A percentile compares a stretch with the other conserved stretches of the same genome.
phyloP scores from a whole-genome alignment of 768 basidiomycete species.

The Lactarius indigo region DNA sequence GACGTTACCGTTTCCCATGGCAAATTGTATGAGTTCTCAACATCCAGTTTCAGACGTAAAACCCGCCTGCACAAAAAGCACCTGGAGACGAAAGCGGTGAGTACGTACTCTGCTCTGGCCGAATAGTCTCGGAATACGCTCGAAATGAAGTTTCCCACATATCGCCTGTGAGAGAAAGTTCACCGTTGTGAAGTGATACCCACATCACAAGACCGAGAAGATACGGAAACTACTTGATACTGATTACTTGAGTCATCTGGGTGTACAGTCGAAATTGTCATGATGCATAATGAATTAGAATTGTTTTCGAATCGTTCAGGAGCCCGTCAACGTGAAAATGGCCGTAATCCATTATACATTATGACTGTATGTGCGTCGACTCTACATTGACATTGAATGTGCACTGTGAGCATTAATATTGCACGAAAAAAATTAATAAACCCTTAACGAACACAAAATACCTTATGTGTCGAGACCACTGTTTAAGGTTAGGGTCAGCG shows the following conservation, averaged over 20 bases:
- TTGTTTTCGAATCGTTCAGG: too few relatives aligned
- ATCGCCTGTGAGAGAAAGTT: not conserved
- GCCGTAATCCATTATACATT: too few relatives aligned
- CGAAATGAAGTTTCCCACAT: not conserved
- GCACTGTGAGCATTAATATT: not conserved
- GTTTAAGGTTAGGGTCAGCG: slow-evolving; percentile 93
- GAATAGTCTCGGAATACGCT: not conserved
- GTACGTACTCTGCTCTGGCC: not conserved
- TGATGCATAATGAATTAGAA: too few relatives aligned
- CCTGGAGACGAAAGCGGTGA: not conserved
- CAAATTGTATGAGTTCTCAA: not conserved
- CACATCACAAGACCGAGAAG: not conserved
- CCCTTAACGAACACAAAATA: not conserved
- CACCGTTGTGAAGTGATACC: not conserved
- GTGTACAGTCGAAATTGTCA: too few relatives aligned
- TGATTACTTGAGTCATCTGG: too few relatives aligned
- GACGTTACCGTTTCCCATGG: not conserved
- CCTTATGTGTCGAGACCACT: slow-evolving; percentile 46
- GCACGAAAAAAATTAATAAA: too few relatives aligned
- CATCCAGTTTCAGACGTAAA: not conserved
- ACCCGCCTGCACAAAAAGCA: not conserved
- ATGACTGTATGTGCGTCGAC: not conserved
- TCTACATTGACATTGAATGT: not conserved
- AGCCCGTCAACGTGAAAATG: too few relatives aligned
- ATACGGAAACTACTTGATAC: not conserved